These are phyloP conservation scores for Xylariaceae sp. DNA, from an alignment of 2,329 filamentous ascomycete genomes.

Conservation along the genomic window DNA sequence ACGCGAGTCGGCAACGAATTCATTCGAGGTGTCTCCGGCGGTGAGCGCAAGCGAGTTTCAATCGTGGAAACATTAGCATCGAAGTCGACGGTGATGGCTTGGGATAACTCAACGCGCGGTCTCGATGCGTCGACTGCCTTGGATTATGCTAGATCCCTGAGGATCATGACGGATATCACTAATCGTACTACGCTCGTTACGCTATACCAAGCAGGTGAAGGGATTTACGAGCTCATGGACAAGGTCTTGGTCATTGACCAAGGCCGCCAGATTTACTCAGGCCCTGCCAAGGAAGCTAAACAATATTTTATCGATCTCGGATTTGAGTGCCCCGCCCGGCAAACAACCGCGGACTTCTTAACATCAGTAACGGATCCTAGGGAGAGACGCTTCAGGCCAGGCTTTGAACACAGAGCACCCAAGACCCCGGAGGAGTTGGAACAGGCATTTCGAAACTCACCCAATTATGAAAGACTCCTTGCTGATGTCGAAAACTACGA, in stretches of 20 bases:
- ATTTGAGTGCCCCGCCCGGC: conserved; percentile 53
- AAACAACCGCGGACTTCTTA: conserved; percentile 74
- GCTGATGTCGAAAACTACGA: conserved; percentile 53
- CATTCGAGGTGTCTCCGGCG: conserved; percentile 70
- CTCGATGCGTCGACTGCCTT: conserved; percentile 74
- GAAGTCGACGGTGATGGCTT: conserved; percentile 68
- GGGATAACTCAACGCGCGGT: conserved; percentile 79
- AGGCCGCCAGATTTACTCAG: conserved; percentile 61
- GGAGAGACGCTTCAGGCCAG: conserved; percentile 63
- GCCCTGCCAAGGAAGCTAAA: conserved; percentile 56
- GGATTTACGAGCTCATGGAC: conserved; percentile 57
- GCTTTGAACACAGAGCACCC: conserved; percentile 62
- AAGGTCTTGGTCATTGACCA: conserved; percentile 75
- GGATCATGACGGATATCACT: conserved; percentile 71
- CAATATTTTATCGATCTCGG: conserved; percentile 64
- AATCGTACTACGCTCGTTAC: conserved; percentile 51
- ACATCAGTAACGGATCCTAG: conserved; percentile 71
- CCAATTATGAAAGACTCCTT: conserved; percentile 56
- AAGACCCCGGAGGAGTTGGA: conserved; percentile 65
- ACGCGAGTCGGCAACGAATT: conserved; percentile 72
- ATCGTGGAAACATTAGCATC: conserved; percentile 75
- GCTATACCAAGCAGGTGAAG: conserved; percentile 43
- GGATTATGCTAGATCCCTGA: conserved; percentile 67
- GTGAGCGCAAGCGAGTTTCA: conserved; percentile 74
- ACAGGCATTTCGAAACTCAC: conserved; percentile 60